phyloP scores from a whole-genome alignment of 805 yeast genomes.

The Peterozyma xylosa region DNA sequence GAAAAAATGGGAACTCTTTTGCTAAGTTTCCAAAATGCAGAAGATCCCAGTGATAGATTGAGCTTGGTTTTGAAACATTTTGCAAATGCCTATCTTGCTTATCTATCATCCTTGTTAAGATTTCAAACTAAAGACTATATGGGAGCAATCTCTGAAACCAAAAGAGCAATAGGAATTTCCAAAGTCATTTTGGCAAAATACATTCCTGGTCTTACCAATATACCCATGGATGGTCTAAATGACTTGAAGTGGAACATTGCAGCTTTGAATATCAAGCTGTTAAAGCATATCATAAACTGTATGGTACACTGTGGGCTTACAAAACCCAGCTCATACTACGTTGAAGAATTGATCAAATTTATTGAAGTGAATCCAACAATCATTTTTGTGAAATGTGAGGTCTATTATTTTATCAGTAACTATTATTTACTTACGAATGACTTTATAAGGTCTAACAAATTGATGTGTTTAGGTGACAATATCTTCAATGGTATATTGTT shows the following conservation, averaged over 20 bases:
- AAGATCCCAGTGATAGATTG: slow-evolving; percentile 11
- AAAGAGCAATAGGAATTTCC: slow-evolving; percentile 41
- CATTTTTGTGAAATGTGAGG: slow-evolving; percentile 13
- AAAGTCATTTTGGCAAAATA: slow-evolving; percentile 44
- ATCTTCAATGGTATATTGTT: slow-evolving; percentile 9
- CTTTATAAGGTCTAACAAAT: slow-evolving; percentile 8
- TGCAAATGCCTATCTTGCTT: slow-evolving; percentile 27
- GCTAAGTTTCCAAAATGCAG: slow-evolving; percentile 18
- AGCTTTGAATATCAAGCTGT: slow-evolving; percentile 26
- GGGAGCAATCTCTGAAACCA: slow-evolving; percentile 30
- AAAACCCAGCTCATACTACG: slow-evolving; percentile 49
- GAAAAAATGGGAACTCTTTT: slow-evolving; percentile 19
- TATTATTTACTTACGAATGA: slow-evolving; percentile 14
- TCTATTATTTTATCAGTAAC: slow-evolving; percentile 14
- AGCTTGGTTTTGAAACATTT: slow-evolving; percentile 14
- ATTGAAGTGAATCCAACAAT: slow-evolving; percentile 22
- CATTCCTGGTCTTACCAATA: slow-evolving; percentile 12
- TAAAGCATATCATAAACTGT: slow-evolving; percentile 28
- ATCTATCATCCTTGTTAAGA: slow-evolving; percentile 20
- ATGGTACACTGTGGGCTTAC: slow-evolving; percentile 45
- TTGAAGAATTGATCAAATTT: slow-evolving; percentile 39
- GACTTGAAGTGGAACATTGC: slow-evolving; percentile 30
- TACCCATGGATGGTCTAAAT: slow-evolving; percentile 15
- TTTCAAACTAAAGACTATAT: slow-evolving; percentile 13
- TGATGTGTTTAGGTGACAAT: slow-evolving; percentile 7